Evolutionary conservation across 2,329 filamentous ascomycete species (phyloP).

Genomic region (Calonectria honghensis): DNA sequence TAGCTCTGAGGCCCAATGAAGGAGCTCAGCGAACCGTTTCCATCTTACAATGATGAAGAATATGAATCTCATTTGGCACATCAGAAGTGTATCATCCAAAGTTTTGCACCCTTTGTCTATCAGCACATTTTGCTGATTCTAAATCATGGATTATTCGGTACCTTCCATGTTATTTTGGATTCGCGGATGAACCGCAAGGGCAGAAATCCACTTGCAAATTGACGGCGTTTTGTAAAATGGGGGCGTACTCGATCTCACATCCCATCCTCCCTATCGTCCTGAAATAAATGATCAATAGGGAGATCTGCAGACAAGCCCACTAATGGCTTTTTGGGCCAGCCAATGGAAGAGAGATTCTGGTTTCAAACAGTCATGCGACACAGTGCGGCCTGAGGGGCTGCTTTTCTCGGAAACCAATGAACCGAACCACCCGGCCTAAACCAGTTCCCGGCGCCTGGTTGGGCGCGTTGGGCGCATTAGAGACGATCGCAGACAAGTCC

Average conservation of each 20-base stretch:
- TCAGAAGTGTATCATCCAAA: background rate
- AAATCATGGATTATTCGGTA: background rate
- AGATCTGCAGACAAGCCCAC: background rate
- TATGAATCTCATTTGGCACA: background rate
- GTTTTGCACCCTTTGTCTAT: background rate
- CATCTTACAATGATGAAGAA: background rate
- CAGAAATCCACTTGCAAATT: background rate
- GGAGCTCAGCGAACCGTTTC: background rate
- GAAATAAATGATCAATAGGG: background rate
- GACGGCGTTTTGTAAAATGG: background rate
- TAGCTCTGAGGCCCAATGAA: background rate
- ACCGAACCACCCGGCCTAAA: background rate
- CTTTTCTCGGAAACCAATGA: background rate
- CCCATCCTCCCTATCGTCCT: background rate
- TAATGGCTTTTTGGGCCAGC: background rate
- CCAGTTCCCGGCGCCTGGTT: background rate
- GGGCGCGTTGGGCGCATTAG: background rate
- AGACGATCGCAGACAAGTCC: background rate
- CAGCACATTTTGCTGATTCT: background rate
- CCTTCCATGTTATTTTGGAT: background rate
- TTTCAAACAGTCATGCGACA: constrained; percentile 1
- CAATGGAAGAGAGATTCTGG: background rate
- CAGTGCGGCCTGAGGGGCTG: background rate
- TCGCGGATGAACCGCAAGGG: background rate
- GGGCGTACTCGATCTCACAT: background rate